Percentiles rank a stretch among this genome's conserved stretches.
phyloP scores from a whole-genome alignment of 2,329 filamentous ascomycete genomes.

The Helminthosporium solani region DNA sequence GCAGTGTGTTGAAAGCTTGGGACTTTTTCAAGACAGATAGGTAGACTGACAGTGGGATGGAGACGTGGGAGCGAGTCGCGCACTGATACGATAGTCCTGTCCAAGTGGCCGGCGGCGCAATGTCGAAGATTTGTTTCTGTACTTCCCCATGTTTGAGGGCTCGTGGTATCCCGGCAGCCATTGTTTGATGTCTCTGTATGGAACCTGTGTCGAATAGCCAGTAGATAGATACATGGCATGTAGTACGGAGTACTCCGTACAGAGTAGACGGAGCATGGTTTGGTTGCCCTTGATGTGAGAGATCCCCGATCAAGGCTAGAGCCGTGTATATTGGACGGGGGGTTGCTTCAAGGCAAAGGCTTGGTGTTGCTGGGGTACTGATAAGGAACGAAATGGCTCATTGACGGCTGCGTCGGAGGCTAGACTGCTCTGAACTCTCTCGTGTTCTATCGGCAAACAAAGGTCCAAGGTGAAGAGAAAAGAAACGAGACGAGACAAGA shows the following conservation, averaged over 20 bases:
- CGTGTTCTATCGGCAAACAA: too few species aligned
- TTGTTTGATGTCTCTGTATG: background rate
- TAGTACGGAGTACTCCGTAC: too few species aligned
- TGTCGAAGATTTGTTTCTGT: too few species aligned
- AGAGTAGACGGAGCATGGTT: background rate
- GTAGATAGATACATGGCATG: too few species aligned
- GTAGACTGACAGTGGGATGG: background rate
- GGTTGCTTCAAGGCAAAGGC: conserved; percentile 1
- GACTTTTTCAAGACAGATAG: too few species aligned
- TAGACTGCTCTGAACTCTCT: background rate
- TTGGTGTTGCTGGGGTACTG: conserved; percentile 10
- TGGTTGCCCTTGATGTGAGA: background rate
- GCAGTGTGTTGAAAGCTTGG: too few species aligned
- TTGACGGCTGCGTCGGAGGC: background rate
- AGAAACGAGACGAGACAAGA: too few species aligned
- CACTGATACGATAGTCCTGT: too few species aligned
- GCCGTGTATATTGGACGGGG: background rate
- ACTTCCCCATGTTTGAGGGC: background rate
- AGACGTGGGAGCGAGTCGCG: background rate
- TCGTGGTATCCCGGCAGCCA: background rate
- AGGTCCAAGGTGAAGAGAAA: too few species aligned
- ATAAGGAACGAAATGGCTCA: conserved; percentile 13
- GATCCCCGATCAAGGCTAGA: background rate
- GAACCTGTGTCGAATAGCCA: too few species aligned
- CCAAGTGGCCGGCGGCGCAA: too few species aligned